These are phyloP conservation scores for Xenoacremonium recifei DNA, from an alignment of 2,329 filamentous ascomycete genomes.

Conservation along the genomic window DNA sequence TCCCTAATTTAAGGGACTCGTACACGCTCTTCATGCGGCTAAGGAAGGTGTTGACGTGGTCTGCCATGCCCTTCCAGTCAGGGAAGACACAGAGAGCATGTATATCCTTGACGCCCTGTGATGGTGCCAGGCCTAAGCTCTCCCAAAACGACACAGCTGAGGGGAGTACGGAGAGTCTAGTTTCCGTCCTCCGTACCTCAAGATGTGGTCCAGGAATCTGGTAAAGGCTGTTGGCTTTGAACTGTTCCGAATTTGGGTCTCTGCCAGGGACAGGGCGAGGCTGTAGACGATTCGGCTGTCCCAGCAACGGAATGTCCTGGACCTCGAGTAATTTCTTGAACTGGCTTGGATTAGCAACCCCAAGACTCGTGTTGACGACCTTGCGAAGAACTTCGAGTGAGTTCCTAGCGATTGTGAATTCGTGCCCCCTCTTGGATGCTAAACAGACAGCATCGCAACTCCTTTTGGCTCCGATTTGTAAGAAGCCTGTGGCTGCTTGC, in stretches of 20 bases:
- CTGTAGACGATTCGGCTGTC: slow-evolving; percentile 51
- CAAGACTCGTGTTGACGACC: slow-evolving; percentile 44
- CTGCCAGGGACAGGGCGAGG: slow-evolving; percentile 44
- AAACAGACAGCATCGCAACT: slow-evolving; percentile 17
- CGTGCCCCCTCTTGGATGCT: slow-evolving; percentile 36
- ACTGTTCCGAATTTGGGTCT: slow-evolving; percentile 42
- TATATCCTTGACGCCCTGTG: slow-evolving; percentile 69
- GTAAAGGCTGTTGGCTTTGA: slow-evolving; percentile 55
- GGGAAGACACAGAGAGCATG: slow-evolving; percentile 71
- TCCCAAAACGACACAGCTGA: slow-evolving; percentile 81
- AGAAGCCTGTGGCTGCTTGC: slow-evolving; percentile 58
- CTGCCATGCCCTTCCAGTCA: slow-evolving; percentile 58
- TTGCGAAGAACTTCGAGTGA: slow-evolving; percentile 49
- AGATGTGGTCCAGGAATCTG: slow-evolving; percentile 68
- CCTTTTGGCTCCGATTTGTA: slow-evolving; percentile 33
- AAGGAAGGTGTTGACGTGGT: slow-evolving; percentile 63
- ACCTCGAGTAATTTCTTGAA: slow-evolving; percentile 54
- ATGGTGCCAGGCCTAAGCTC: slow-evolving; percentile 70
- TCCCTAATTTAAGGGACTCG: slow-evolving; percentile 71
- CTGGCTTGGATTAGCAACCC: slow-evolving; percentile 35
- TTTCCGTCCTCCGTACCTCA: slow-evolving; percentile 68
- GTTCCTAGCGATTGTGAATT: slow-evolving; percentile 44
- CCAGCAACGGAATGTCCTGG: slow-evolving; percentile 54
- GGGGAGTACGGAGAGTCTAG: slow-evolving; percentile 69
- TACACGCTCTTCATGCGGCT: slow-evolving; percentile 68